Conservation (phyloP, 495 filamentous ascomycete species). For the Penicillium roqueforti region DNA sequence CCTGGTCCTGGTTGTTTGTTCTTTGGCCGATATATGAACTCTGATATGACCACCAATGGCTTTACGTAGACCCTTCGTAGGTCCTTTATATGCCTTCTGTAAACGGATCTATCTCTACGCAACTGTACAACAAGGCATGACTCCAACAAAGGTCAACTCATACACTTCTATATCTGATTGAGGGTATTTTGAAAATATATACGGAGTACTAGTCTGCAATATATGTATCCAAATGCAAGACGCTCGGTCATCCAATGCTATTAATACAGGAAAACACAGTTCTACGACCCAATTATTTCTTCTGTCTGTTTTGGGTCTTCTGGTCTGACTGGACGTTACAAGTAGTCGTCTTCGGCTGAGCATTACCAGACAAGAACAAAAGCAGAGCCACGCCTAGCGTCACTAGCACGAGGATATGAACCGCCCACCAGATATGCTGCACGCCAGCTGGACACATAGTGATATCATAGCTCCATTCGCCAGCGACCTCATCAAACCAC, state of each 20-base stretch:
- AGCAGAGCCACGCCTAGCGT: conserved; percentile 31
- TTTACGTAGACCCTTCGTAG: background rate
- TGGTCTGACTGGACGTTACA: background rate
- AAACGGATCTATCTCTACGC: background rate
- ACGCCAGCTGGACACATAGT: conserved; percentile 69
- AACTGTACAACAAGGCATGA: background rate
- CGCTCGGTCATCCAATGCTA: background rate
- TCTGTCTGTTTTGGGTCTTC: background rate
- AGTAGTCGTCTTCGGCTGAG: background rate
- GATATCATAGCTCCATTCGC: conserved; percentile 79
- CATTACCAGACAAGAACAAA: conserved; percentile 3
- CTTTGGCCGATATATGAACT: conserved; percentile 5
- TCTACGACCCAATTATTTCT: conserved; percentile 1
- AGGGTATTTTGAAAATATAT: background rate
- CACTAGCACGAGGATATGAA: conserved; percentile 68
- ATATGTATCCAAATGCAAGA: background rate
- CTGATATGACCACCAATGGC: conserved; percentile 10
- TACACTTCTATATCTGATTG: background rate
- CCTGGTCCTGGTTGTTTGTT: background rate
- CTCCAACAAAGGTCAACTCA: background rate
- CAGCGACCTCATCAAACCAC: conserved; percentile 71
- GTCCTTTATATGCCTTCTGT: background rate
- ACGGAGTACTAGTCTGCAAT: background rate
- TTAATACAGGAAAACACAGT: conserved; percentile 1
- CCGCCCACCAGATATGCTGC: conserved; percentile 93